Evolutionary conservation across 1,284 basidiomycete species (phyloP), one percentile per base, ranked within the genome.

Genomic region (Fomes fomentarius): DNA sequence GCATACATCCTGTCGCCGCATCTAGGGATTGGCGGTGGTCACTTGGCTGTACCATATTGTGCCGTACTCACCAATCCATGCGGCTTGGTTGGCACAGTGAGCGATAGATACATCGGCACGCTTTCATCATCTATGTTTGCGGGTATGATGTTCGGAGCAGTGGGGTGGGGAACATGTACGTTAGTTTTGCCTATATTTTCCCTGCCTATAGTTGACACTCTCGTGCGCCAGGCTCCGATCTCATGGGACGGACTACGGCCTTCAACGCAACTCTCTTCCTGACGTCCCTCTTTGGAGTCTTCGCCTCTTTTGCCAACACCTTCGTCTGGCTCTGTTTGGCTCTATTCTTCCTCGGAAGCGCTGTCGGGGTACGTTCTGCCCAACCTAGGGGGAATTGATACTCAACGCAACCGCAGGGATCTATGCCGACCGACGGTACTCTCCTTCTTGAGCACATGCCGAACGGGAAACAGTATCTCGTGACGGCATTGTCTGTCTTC

Each of bases 401-500:
- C 4, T 43, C 41, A 0, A 25, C 8, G 4, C 11, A 11, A 54
- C 62, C 55, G 35, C 52, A 91, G 89, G 90, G 93, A 10, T 95
- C 92, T 1, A 96, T 98, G 94, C 96, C 96, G 0, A 98, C 95
- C 0, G 96, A 98, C 65, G 96, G 96, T 2, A 97, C 94, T 0
- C 83, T 97, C 5, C 85, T 98, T 47, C 80, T 98, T 4, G 96
- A 99, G 70, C 95, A 97, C 65, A 88, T 98, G 74, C 96, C 96
- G 0, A 86, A 89, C 62, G 83, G 85, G 17, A 95, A 95, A 64
- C 89, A 96, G 66, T 96, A 96, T 69, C 85, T 98, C 31, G 88
- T 98, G 44, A 98, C 96, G 0, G 92, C 91, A 0, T 82, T 98
- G n/a, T 96, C 94, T 5, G 85, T 97, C 19, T 99, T 98, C 77